phyloP scores from a whole-genome alignment of 345 rosid species.

The Gossypium sturtianum region DNA sequence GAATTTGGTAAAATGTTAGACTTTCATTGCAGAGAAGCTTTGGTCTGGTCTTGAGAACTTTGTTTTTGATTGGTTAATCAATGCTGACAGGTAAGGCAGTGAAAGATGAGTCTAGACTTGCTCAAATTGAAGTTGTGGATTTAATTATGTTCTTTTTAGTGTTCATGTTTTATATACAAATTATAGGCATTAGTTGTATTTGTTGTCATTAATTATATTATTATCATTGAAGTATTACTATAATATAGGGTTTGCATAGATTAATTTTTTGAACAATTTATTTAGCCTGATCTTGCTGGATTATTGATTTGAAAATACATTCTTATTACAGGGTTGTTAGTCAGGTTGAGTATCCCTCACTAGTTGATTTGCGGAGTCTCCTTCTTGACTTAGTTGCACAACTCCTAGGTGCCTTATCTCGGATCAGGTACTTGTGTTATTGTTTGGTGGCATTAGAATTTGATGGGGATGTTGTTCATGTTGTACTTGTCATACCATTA shows the following conservation, averaged over 20 bases:
- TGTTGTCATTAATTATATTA: not conserved
- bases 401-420: slow-evolving; percentile 93
- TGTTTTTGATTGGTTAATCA: slow-evolving; percentile 97
- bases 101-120: slow-evolving; percentile 6
- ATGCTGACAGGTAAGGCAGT: slow-evolving; percentile 81
- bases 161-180: not conserved
- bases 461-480: not conserved
- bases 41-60: slow-evolving; percentile 99
- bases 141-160: slow-evolving; percentile 7
- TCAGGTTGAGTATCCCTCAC: slow-evolving; percentile 95
- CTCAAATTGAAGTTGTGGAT: slow-evolving; percentile 9
- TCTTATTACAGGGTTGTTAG: slow-evolving; percentile 77
- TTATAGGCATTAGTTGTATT: not conserved
- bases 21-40: slow-evolving; percentile 73
- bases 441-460: slow-evolving; percentile 10
- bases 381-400: slow-evolving; percentile 96
- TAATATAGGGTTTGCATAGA: no score
- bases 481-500: not conserved
- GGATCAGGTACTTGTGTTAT: slow-evolving; percentile 60
- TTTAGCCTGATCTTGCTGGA: slow-evolving; percentile 2
- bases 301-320: slow-evolving; percentile 8
- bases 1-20: slow-evolving; percentile 14
- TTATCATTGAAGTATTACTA: not conserved
- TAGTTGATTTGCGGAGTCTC: slow-evolving; percentile 95
- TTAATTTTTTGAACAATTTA: not conserved